These are phyloP conservation scores for Phellopilus nigrolimitatus DNA, from an alignment of 1,284 basidiomycete genomes.

Conservation along the genomic window DNA sequence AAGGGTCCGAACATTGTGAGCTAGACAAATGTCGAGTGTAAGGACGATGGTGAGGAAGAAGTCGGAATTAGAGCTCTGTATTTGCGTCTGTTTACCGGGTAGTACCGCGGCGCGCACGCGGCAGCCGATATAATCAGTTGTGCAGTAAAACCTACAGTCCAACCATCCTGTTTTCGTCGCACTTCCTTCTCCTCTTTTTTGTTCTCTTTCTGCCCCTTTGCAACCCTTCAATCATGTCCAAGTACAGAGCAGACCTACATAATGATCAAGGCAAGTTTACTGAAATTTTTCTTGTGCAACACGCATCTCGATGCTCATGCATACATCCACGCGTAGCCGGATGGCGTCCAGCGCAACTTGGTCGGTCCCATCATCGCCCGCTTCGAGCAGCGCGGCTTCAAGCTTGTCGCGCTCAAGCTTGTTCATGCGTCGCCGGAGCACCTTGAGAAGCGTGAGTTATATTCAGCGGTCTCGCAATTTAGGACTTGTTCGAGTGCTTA, in stretches of 20 bases:
- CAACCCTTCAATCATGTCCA: slow-evolving; percentile 46
- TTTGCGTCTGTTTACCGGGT: not conserved
- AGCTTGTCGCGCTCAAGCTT: slow-evolving; percentile 88
- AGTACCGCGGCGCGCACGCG: too few relatives aligned
- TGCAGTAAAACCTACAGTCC: too few relatives aligned
- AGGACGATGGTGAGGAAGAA: slow-evolving; percentile 17
- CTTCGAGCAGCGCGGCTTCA: slow-evolving; percentile 96
- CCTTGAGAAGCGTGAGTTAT: slow-evolving; percentile 74
- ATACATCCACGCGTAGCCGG: slow-evolving; percentile 56
- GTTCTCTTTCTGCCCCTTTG: slow-evolving; percentile 25
- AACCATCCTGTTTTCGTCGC: slow-evolving; percentile 8
- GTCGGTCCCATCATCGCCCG: slow-evolving; percentile 90
- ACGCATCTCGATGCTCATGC: slow-evolving; percentile 8
- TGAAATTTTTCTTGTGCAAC: slow-evolving; percentile 5
- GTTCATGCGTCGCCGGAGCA: slow-evolving; percentile 71
- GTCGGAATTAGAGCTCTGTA: slow-evolving; percentile 5
- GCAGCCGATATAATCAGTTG: slow-evolving; percentile 15
- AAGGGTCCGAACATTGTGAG: slow-evolving; percentile 64
- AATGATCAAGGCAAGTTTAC: slow-evolving; percentile 74
- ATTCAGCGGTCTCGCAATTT: not conserved
- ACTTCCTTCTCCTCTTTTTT: slow-evolving; percentile 19
- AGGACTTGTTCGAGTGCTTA: slow-evolving; percentile 15
- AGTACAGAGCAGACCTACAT: slow-evolving; percentile 79
- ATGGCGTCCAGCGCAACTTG: slow-evolving; percentile 95
- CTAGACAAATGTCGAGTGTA: slow-evolving; percentile 22